Base-by-base conservation (phyloP, 1,284 basidiomycete genomes). In the Uromyces viciae-fabae region DNA sequence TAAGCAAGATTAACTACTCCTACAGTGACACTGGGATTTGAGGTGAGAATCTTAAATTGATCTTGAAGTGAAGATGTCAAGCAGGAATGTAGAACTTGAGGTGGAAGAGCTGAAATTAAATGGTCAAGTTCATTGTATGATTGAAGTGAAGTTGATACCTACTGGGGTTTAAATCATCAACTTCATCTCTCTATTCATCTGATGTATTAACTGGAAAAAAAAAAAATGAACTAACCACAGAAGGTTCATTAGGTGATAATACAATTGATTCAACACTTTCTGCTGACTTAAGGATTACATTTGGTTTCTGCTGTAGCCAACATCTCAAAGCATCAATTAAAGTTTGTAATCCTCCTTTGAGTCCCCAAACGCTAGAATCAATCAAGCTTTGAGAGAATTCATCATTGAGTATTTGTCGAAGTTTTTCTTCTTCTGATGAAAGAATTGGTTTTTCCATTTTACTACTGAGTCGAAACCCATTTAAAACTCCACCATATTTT, bases 331-430 rank as follows among this genome's bases (percentile, higher is more conserved):
- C 89, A 14, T 88, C 84, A 0, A 91, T 89, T 58, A 99, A 87
- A 0, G 89, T 90, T 82, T 90, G 88, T 84, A 98, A 88, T 0
- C 96, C 96, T 33, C 92, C 90, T 54, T 86, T 87, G 85, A 96
- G 92, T 9, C 93, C 93, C 86, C 91, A 94, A 2, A 95, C 91
- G 64, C 93, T 91, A 17, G 89, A 89, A 7, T 62, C 49, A 0
- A 56, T 58, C n/a, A 79, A 28, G 22, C 62, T 54, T 43, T 43
- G 7, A 54, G 58, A 54, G 19, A 58, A 25, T 36, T 60, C 38
- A 43, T 52, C 49, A 28, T 42, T 31, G 22, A 79, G 68, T 28
- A 22, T 28, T 38, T 28, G 71, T 1, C 46, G 42, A 31, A 60
- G 40, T 31, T 60, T 43, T 28, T 72, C 77, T 46, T 64, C 75